Evolutionary conservation across 257 asterid genomes (phyloP).

Genomic region (Solanum tarijense): DNA sequence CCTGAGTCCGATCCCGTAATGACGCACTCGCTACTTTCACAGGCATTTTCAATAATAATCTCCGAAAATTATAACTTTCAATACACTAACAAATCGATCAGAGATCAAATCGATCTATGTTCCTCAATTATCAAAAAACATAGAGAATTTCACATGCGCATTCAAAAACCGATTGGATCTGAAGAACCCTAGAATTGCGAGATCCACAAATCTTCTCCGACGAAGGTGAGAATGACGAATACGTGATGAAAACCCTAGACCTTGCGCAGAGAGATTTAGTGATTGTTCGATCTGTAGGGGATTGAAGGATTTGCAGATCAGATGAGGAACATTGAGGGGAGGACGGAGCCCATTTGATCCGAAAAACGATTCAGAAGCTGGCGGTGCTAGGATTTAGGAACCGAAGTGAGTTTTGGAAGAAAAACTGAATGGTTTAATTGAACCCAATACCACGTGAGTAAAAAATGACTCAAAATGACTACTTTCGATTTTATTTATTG

Average conservation of each 20-base stretch:
- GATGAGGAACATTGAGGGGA: neutral
- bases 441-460: neutral
- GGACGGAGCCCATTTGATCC: neutral
- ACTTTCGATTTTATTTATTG: neutral
- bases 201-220: neutral
- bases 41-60: conserved; percentile 32
- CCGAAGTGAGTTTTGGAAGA: neutral
- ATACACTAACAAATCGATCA: neutral
- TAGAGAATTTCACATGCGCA: neutral
- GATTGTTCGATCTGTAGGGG: neutral
- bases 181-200: neutral
- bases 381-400: neutral
- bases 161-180: neutral
- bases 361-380: neutral
- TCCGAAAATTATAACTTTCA: neutral
- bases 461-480: neutral
- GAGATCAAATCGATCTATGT: neutral
- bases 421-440: neutral
- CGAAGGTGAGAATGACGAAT: neutral
- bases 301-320: neutral
- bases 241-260: neutral
- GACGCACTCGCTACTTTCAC: conserved; percentile 55
- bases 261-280: neutral
- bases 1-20: conserved; percentile 83
- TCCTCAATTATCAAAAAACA: neutral